These are phyloP conservation scores for Linum usitatissimum DNA, from an alignment of 345 rosid genomes.

Conservation along the genomic window DNA sequence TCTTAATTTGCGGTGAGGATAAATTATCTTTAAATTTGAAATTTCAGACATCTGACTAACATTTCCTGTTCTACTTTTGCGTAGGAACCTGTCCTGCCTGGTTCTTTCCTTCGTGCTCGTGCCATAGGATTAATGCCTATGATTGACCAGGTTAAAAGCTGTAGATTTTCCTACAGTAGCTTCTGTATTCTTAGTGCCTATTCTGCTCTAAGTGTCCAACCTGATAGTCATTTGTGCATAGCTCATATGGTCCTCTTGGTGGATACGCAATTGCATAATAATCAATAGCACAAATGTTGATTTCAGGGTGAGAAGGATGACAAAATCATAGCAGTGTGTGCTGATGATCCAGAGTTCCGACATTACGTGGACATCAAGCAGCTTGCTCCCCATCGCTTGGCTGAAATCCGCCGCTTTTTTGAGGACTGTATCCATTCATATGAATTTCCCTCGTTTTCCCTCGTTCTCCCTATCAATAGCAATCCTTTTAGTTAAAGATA, in stretches of 20 bases:
- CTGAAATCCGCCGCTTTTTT: conserved; percentile 96
- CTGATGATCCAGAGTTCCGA: conserved; percentile 97
- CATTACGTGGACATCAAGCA: conserved; percentile 87
- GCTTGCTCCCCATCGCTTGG: conserved; percentile 96
- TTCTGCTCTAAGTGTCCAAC: background rate
- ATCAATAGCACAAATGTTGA: background rate
- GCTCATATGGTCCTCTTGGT: background rate
- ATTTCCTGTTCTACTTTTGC: conserved; percentile 7
- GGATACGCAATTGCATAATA: background rate
- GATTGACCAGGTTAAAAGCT: conserved; percentile 70
- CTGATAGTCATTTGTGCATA: background rate
- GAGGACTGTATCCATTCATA: conserved; percentile 80
- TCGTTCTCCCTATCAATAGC: conserved; percentile 6
- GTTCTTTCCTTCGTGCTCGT: conserved; percentile 90
- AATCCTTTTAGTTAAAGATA: background rate
- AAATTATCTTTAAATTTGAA: background rate
- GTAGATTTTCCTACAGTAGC: background rate
- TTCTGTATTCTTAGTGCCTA: background rate
- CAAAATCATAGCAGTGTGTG: conserved; percentile 96
- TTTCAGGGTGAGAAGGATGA: conserved; percentile 94
- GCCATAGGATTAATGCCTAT: conserved; percentile 98
- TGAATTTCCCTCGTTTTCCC: conserved; percentile 2
- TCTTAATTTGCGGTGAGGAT: background rate
- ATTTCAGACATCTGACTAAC: conserved; percentile 7
- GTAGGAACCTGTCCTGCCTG: conserved; percentile 91